Base-by-base conservation (phyloP, 2,329 filamentous ascomycete species). In the Cladophialophora bantiana region DNA sequence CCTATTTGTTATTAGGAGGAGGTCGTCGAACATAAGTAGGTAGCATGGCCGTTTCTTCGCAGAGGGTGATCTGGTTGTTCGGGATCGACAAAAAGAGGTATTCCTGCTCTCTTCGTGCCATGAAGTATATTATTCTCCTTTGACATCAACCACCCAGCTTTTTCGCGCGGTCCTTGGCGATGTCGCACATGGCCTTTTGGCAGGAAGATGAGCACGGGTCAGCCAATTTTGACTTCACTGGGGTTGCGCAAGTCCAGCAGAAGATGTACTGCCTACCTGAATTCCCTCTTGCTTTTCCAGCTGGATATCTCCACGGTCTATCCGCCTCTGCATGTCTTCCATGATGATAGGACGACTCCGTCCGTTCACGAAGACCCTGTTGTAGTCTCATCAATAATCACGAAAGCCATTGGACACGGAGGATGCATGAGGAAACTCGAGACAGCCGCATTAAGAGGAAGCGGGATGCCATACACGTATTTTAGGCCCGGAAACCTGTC, bases 161-260 rank as follows among this genome's bases (percentile, higher is more conserved):
- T 36, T 79, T 77, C 0, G 90, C 92, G 57, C 94, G 86, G 74
- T 97, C 92, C 59, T 87, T 86, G 35, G 94, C 94, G 75, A 97
- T 97, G 73, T 93, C 91, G 75, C 92, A 93, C 92, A 97, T 97
- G 48, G 94, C 93, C 90, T 93, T 64, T 54, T 48, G 7, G 58
- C 13, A 20, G 5, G 45, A 36, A 66, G 50, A 32, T 18, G 57
- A 56, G 20, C 12, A 13, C 38, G 34, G 13, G 38, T 62, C 35
- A 62, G 60, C 13, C 3, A 12, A 7, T 7, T 26, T 9, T 61
- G 31, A 20, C 36, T 54, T 20, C 18, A 58, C 26, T 34, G 18
- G 52, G 45, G 26, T 18, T 54, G 35, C 20, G 35, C 40, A 7
- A 31, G 10, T 32, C 31, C n/a, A 38, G 59, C 50, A 36, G 26